Percentiles rank a stretch among this genome's conserved stretches.
phyloP scores from a whole-genome alignment of 306 rosid genomes.

The Quercus agrifolia region DNA sequence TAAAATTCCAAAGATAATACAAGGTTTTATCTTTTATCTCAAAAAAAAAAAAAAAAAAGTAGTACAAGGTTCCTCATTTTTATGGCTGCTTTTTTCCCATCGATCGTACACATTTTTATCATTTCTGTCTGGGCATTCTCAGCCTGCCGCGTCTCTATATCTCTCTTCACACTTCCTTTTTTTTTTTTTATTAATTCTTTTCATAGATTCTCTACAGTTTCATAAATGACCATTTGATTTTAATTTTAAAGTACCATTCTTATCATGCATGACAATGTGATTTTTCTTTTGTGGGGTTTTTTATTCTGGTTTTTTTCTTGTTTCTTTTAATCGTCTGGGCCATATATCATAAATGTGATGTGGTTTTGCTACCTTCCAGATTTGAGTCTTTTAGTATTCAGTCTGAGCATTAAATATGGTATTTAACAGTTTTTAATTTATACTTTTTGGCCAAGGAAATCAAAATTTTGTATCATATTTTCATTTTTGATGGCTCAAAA shows the following conservation, averaged over 20 bases:
- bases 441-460: no score
- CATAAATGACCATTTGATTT: background rate
- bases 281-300: no score
- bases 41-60: background rate
- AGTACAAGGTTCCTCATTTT: slow-evolving; percentile 16
- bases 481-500: background rate
- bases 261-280: no score
- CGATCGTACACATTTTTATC: slow-evolving; percentile 8
- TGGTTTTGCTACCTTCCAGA: no score
- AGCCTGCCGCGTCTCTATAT: slow-evolving; percentile 5
- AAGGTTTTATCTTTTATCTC: background rate
- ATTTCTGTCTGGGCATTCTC: slow-evolving; percentile 1
- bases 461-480: background rate
- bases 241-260: no score
- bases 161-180: background rate
- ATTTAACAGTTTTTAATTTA: background rate
- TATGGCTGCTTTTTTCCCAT: slow-evolving; percentile 8
- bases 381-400: background rate
- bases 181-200: background rate
- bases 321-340: no score
- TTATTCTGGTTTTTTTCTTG: no score
- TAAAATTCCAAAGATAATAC: slow-evolving; percentile 11
- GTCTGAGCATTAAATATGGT: background rate
- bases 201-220: background rate
- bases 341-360: no score